Conservation (phyloP, 495 filamentous ascomycete species). For the Penicillium atrosanguineum region DNA sequence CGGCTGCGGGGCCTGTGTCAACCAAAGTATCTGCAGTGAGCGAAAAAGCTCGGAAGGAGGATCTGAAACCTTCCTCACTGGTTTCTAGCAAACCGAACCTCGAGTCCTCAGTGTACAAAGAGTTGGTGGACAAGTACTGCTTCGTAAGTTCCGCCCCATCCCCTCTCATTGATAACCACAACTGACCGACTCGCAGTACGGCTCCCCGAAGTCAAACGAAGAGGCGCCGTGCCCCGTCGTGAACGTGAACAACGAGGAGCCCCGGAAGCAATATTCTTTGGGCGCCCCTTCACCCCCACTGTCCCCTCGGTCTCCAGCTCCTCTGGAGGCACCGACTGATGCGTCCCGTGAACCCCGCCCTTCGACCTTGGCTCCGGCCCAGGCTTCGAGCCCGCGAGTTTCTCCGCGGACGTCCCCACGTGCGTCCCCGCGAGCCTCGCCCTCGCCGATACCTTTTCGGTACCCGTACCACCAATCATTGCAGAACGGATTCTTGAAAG, state of each 20-base stretch:
- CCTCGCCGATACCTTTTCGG: constrained; percentile 37
- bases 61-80: constrained; percentile 47
- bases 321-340: constrained; percentile 15
- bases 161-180: background rate
- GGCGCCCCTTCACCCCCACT: constrained; percentile 21
- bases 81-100: constrained; percentile 63
- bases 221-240: constrained; percentile 15
- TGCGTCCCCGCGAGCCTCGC: constrained; percentile 27
- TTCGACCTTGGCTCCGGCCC: constrained; percentile 15
- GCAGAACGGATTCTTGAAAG: constrained; percentile 41
- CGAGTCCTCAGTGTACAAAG: constrained; percentile 83
- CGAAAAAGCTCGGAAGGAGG: constrained; percentile 19
- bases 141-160: constrained; percentile 69
- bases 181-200: constrained; percentile 42
- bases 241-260: constrained; percentile 13
- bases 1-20: constrained; percentile 10
- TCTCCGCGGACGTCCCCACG: constrained; percentile 27
- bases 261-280: constrained; percentile 9
- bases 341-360: constrained; percentile 14
- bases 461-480: constrained; percentile 41
- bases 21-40: constrained; percentile 20
- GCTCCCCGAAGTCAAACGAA: constrained; percentile 29
- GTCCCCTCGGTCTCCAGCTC: constrained; percentile 26
- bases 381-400: constrained; percentile 20
- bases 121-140: constrained; percentile 96